Evolutionary conservation across 129 eudicot species (phyloP).

Genomic region (Erigeron canadensis): DNA sequence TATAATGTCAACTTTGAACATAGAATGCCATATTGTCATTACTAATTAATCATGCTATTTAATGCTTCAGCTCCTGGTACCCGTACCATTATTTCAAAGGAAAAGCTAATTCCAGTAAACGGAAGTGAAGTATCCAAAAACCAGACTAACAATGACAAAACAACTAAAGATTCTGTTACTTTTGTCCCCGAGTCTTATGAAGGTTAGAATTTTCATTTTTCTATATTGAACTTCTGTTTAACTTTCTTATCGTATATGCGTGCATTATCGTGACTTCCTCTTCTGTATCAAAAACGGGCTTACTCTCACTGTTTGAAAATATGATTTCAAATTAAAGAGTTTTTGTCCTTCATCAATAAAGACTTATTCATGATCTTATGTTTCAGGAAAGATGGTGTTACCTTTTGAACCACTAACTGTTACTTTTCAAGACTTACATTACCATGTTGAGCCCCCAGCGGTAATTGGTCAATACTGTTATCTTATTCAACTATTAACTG

Average conservation of each 20-base stretch:
- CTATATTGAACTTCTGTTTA: background rate
- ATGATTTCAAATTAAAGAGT: background rate
- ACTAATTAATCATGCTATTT: slow-evolving; percentile 15
- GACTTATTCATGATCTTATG: slow-evolving; percentile 9
- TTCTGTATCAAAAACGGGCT: background rate
- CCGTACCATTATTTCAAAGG: slow-evolving; percentile 69
- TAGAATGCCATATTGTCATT: background rate
- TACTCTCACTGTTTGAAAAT: background rate
- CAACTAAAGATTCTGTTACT: background rate
- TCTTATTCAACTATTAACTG: background rate
- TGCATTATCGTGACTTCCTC: background rate
- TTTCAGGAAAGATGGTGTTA: slow-evolving; percentile 50
- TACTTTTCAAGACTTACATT: slow-evolving; percentile 52
- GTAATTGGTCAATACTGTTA: slow-evolving; percentile 30
- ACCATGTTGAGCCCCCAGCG: slow-evolving; percentile 54
- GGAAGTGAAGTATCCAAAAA: slow-evolving; percentile 35
- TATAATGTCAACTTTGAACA: slow-evolving; percentile 14
- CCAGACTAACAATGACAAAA: slow-evolving; percentile 16
- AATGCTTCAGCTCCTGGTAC: slow-evolving; percentile 65
- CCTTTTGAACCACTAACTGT: slow-evolving; percentile 61
- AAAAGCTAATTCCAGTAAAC: slow-evolving; percentile 43
- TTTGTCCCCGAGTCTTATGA: slow-evolving; percentile 22
- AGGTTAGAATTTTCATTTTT: slow-evolving; percentile 30
- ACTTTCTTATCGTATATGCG: too few relatives aligned
- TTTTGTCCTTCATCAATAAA: background rate